Evolutionary conservation across 495 filamentous ascomycete genomes (phyloP), one percentile per base, ranked within the genome.

Genomic region (Penicillium canariense): DNA sequence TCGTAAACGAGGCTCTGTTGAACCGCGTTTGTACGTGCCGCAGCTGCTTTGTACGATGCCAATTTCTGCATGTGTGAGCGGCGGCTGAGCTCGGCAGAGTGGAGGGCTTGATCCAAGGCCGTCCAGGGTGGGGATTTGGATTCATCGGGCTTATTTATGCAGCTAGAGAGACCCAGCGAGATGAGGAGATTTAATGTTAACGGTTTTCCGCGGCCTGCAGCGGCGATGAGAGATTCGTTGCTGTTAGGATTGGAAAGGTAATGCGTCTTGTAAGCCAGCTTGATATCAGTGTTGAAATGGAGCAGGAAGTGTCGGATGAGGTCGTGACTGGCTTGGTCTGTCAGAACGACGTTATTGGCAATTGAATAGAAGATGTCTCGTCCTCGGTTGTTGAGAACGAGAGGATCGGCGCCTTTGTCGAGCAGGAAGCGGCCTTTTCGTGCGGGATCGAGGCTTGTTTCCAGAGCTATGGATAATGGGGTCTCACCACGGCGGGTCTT

Each of bases 281-380:
- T 6, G 25, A 46, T 50, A 35, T 50, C 28, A 8, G 38, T 8
- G 14, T 50, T 31, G 3, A 59, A 17, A 3, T 26, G 22, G 25
- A 17, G 18, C 14, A 59, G 52, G 23, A 59, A 46, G n/a, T 50
- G 39, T 2, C 32, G 8, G 2, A 59, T 59, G 3, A 59, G 39
- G 10, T 59, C 51, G 38, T 35, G 47, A 43, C 45, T 59, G 22
- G 4, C 23, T 47, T 55, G 50, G 30, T 59, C 56, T 11, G 17
- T 59, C 5, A 59, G 34, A 12, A 50, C 31, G 26, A 18, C 51
- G 15, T 59, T 59, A 28, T 55, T 55, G 35, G 52, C 56, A 5
- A 59, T 51, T n/a, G 56, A 50, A n/a, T 50, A 51, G 39, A 59
- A 50, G 11, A 59, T 55, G 10, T 59, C 56, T 38, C 52, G 48